Percentiles rank a stretch among this genome's conserved stretches.
phyloP scores from a whole-genome alignment of 345 rosid genomes.

The Dipteronia dyeriana region DNA sequence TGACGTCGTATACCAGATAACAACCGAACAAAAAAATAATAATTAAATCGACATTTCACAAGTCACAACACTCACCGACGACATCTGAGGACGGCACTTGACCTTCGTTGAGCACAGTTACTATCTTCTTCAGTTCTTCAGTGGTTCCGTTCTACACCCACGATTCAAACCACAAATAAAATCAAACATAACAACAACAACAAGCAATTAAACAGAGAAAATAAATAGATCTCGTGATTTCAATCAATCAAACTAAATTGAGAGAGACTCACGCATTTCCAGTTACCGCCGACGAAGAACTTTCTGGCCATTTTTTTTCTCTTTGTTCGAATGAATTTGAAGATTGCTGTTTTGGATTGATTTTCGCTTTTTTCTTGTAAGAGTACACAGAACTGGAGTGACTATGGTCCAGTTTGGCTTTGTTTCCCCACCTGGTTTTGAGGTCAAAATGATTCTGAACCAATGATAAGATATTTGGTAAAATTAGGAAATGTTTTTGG shows the following conservation, averaged over 20 bases:
- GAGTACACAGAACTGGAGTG: neutral
- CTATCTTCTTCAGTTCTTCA: slow-evolving; percentile 93
- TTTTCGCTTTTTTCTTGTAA: neutral
- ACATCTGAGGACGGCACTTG: slow-evolving; percentile 75
- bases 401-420: too few species aligned
- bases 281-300: slow-evolving; percentile 96
- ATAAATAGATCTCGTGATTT: neutral
- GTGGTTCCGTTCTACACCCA: slow-evolving; percentile 73
- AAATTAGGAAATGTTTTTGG: too few species aligned
- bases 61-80: slow-evolving; percentile 54
- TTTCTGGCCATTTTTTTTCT: slow-evolving; percentile 58
- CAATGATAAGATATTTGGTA: too few species aligned
- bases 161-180: slow-evolving; percentile 1
- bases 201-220: neutral
- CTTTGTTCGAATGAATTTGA: neutral
- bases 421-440: too few species aligned
- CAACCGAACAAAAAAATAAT: neutral
- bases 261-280: slow-evolving; percentile 81
- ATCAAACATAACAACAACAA: neutral
- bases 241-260: neutral
- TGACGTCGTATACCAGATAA: neutral
- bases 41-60: neutral
- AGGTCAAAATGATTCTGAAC: too few species aligned
- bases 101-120: slow-evolving; percentile 58
- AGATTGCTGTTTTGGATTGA: neutral